A percentile compares a stretch with the other conserved stretches of the same genome.
Conservation (phyloP, 2,329 filamentous ascomycete genomes). For the Exophiala spinifera region DNA sequence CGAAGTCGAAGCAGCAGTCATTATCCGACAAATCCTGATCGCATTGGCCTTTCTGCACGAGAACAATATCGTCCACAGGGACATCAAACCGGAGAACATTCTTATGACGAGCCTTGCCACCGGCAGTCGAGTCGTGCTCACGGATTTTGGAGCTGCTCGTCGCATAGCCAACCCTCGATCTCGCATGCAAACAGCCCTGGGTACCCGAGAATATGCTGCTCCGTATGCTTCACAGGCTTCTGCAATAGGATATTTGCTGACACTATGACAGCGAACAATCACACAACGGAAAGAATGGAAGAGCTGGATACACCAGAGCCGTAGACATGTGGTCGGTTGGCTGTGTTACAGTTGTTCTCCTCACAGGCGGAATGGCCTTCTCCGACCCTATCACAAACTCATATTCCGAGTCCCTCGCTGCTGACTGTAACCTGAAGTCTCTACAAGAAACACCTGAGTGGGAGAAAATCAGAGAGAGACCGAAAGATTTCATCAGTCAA, state of each 20-base stretch:
- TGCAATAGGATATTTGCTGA: constrained; percentile 4
- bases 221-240: constrained; percentile 49
- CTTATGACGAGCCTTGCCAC: constrained; percentile 54
- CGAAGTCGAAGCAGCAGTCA: constrained; percentile 53
- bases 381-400: constrained; percentile 34
- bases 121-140: constrained; percentile 55
- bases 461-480: constrained; percentile 41
- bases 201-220: constrained; percentile 57
- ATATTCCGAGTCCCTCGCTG: constrained; percentile 34
- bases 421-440: constrained; percentile 42
- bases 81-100: constrained; percentile 64
- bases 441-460: constrained; percentile 46
- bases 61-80: constrained; percentile 56
- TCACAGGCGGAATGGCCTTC: constrained; percentile 52
- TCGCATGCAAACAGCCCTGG: constrained; percentile 55
- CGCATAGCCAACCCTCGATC: constrained; percentile 30
- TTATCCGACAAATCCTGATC: constrained; percentile 55
- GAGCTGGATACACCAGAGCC: constrained; percentile 50
- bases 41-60: constrained; percentile 59
- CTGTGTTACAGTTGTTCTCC: constrained; percentile 50
- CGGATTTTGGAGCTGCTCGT: constrained; percentile 59
- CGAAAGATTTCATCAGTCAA: constrained; percentile 53
- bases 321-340: constrained; percentile 65
- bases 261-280: constrained; percentile 29
- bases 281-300: constrained; percentile 22